These are phyloP conservation scores for Scutellaria barbata DNA, from an alignment of 257 asterid genomes.

Conservation along the genomic window DNA sequence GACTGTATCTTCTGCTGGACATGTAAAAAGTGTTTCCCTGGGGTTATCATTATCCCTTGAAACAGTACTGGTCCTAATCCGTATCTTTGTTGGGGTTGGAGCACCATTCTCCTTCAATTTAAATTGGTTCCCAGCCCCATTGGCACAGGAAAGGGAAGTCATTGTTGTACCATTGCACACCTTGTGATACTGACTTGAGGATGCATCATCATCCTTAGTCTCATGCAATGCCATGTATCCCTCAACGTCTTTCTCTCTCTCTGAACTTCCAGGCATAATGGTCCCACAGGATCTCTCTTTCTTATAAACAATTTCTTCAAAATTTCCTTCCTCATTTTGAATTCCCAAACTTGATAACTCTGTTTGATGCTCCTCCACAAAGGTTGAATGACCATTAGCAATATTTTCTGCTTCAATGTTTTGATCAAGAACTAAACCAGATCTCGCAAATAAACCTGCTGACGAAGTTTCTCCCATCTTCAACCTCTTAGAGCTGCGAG, in stretches of 20 bases:
- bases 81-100: slow-evolving; percentile 59
- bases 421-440: slow-evolving; percentile 51
- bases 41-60: slow-evolving; percentile 51
- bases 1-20: slow-evolving; percentile 45
- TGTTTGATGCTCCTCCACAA: slow-evolving; percentile 41
- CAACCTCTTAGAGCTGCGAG: slow-evolving; percentile 80
- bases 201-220: slow-evolving; percentile 38
- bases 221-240: slow-evolving; percentile 36
- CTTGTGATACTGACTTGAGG: slow-evolving; percentile 40
- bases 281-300: slow-evolving; percentile 39
- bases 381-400: slow-evolving; percentile 43
- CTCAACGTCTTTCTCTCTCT: slow-evolving; percentile 43
- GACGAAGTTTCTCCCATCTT: slow-evolving; percentile 62
- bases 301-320: slow-evolving; percentile 41
- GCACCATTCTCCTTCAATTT: slow-evolving; percentile 49
- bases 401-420: slow-evolving; percentile 45
- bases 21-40: slow-evolving; percentile 36
- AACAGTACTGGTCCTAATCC: slow-evolving; percentile 61
- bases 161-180: slow-evolving; percentile 41
- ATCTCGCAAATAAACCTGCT: slow-evolving; percentile 46
- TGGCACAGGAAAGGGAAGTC: slow-evolving; percentile 40
- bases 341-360: slow-evolving; percentile 43
- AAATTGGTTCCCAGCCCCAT: slow-evolving; percentile 44
- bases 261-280: slow-evolving; percentile 39
- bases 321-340: slow-evolving; percentile 50